Percentiles rank a stretch among this genome's conserved stretches.
Conservation (phyloP, 305 asterid species). For the Solanum chacoense region DNA sequence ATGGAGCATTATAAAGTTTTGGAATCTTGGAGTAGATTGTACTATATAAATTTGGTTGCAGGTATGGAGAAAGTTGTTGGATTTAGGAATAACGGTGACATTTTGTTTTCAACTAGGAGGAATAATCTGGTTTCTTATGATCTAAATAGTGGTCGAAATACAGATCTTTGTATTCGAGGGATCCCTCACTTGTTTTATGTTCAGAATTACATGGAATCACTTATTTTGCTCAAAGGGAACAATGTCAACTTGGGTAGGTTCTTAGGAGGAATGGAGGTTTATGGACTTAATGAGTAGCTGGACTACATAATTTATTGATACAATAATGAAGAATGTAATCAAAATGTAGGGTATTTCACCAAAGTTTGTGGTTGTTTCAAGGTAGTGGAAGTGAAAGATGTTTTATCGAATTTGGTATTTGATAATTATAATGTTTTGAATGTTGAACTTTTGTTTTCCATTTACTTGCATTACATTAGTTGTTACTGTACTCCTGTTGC, state of each 20-base stretch:
- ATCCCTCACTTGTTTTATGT: conserved; percentile 15
- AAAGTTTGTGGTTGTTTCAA: neutral
- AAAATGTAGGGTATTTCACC: neutral
- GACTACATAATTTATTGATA: neutral
- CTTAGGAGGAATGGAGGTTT: neutral
- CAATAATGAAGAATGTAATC: neutral
- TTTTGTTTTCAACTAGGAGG: neutral
- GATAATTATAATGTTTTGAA: too few species aligned
- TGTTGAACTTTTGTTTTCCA: neutral
- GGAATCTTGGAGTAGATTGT: neutral
- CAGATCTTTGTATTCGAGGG: neutral
- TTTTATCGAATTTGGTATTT: neutral
- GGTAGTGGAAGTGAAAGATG: neutral
- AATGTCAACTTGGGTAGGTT: neutral
- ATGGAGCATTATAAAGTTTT: neutral
- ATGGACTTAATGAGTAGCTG: neutral
- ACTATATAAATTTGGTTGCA: neutral
- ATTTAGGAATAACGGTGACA: neutral
- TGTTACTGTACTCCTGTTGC: neutral
- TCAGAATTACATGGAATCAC: conserved; percentile 30
- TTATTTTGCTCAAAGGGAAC: conserved; percentile 27
- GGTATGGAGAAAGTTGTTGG: neutral
- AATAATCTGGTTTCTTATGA: neutral
- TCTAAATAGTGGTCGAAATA: neutral
- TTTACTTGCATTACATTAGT: neutral